Conservation (phyloP, 306 rosid genomes). For the Rosa chinensis region DNA sequence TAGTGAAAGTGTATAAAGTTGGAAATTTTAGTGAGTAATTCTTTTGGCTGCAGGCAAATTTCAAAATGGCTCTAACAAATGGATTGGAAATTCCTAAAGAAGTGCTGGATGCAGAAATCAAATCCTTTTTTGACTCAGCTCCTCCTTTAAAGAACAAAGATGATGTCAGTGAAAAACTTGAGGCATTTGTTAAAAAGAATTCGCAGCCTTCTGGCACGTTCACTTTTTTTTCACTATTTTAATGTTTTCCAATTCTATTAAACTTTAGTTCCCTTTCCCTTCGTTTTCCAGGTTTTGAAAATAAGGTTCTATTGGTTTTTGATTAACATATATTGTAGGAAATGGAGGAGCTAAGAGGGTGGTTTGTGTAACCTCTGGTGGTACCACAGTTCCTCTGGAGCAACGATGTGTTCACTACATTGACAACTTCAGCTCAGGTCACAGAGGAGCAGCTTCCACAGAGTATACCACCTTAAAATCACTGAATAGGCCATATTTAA, state of each 20-base stretch:
- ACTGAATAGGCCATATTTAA: background rate
- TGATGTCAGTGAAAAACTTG: conserved; percentile 48
- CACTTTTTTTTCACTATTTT: conserved; percentile 12
- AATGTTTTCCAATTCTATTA: background rate
- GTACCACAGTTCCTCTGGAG: conserved; percentile 89
- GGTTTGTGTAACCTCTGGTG: conserved; percentile 92
- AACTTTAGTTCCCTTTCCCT: background rate
- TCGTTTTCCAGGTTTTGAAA: conserved; percentile 19
- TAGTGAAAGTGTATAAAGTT: background rate
- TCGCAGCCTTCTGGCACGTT: conserved; percentile 45
- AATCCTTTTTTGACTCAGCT: conserved; percentile 78
- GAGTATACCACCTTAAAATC: conserved; percentile 51
- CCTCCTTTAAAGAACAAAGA: conserved; percentile 56
- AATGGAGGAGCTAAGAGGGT: conserved; percentile 52
- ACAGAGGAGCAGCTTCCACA: conserved; percentile 93
- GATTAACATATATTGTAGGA: conserved; percentile 36
- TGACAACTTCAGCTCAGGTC: conserved; percentile 97
- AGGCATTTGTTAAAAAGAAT: conserved; percentile 52
- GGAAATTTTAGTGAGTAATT: background rate
- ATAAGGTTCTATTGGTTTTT: conserved; percentile 19
- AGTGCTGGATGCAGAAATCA: conserved; percentile 47
- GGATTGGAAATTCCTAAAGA: conserved; percentile 35
- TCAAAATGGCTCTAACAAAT: conserved; percentile 51
- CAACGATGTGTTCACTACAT: conserved; percentile 81
- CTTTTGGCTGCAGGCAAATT: conserved; percentile 22